Evolutionary conservation across 2,329 filamentous ascomycete genomes (phyloP).

Genomic region (Cladosporium sp.): DNA sequence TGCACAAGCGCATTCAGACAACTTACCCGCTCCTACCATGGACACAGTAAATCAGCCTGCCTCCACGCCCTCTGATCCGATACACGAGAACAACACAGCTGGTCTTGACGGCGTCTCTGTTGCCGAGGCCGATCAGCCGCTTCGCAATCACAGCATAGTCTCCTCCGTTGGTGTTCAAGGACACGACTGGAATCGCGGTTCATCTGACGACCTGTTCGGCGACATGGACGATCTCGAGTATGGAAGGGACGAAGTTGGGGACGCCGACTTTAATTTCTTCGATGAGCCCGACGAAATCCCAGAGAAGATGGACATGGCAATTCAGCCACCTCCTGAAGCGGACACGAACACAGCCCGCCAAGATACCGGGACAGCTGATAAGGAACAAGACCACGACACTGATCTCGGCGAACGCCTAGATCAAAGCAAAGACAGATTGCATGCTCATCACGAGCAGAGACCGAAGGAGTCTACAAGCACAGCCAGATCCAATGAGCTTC

Average conservation of each 20-base stretch:
- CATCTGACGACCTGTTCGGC: constrained; percentile 59
- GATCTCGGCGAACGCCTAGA: no score
- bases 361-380: no score
- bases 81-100: background rate
- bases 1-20: constrained; percentile 1
- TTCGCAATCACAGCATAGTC: constrained; percentile 49
- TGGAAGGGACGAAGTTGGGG: constrained; percentile 69
- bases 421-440: no score
- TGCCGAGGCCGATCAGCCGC: constrained; percentile 21
- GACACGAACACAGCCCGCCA: no score
- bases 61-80: constrained; percentile 1
- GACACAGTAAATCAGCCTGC: background rate
- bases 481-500: no score
- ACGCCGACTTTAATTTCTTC: constrained; percentile 81
- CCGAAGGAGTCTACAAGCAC: no score
- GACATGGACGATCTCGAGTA: constrained; percentile 67
- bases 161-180: constrained; percentile 13
- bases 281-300: constrained; percentile 50
- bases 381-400: no score
- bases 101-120: background rate
- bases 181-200: constrained; percentile 31
- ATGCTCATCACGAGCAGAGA: no score
- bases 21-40: background rate
- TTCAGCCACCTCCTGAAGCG: background rate
- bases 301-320: background rate